These are phyloP conservation scores for Nicotiana paniculata DNA, from an alignment of 257 asterid genomes.

Conservation along the genomic window DNA sequence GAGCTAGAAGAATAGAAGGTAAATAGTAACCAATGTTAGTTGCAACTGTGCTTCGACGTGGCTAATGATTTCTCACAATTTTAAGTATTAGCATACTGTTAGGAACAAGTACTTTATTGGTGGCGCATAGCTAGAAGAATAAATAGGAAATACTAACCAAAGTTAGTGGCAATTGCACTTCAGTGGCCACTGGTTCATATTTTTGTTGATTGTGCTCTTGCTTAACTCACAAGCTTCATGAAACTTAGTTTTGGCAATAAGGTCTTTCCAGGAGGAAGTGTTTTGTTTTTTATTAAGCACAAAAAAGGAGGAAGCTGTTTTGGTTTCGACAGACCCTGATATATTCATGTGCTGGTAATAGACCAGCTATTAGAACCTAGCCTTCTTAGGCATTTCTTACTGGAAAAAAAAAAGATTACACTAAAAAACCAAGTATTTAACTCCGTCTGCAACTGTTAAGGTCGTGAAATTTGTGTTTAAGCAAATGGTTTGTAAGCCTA, in stretches of 20 bases:
- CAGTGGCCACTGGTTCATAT: background rate
- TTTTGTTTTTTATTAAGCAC: background rate
- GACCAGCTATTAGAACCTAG: background rate
- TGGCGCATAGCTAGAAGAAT: background rate
- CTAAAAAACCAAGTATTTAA: background rate
- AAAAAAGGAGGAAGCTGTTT: background rate
- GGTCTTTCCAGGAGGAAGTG: background rate
- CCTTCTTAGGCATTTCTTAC: background rate
- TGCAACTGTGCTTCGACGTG: background rate
- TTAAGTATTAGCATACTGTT: background rate
- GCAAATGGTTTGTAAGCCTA: background rate
- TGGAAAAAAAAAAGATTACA: background rate
- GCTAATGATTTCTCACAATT: background rate
- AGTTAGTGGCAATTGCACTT: background rate
- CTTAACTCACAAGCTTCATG: background rate
- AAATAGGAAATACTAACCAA: background rate
- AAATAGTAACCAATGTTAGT: background rate
- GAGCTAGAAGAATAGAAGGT: background rate
- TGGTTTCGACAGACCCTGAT: too few relatives aligned
- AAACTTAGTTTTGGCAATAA: background rate
- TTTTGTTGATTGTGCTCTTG: conserved; percentile 7
- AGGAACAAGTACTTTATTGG: background rate
- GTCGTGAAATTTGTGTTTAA: background rate
- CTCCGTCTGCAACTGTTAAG: background rate
- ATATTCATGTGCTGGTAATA: background rate